Evolutionary conservation across 78 protist species (phyloP), one percentile per base, ranked within the genome.

Genomic region (Guillardia theta): DNA sequence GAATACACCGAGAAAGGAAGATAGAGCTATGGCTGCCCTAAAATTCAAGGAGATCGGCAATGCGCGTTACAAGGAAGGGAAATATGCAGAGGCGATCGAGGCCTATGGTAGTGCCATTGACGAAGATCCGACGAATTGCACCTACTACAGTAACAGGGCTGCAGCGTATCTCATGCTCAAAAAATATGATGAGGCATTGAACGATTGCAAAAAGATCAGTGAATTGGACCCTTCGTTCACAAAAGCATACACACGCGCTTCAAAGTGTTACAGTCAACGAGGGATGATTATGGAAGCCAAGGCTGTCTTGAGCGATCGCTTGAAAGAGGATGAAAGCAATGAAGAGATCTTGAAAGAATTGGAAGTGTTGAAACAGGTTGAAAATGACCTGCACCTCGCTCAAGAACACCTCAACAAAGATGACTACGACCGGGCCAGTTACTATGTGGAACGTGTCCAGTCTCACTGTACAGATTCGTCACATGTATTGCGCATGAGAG

Each of bases 101-200:
- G 53, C 48, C 44, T 80, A 80, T 6, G 37, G 58, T 10, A 12
- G 24, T 46, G 83, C 83, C 41, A 70, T 70, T 18, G 45, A 70
- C 4, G 83, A 12, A 15, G 83, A 33, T 30, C 90, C 90, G 90
- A 21, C 10, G 19, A 30, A 80, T 18, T 4, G 0, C 45, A 80
- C 50, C 1, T 80, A 43, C 37, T 80, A n/a, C 24, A 48, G 90
- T 12, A 80, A 80, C 90, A 39, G 90, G 19, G 39, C 45, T 39
- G 90, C 90, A 24, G 90, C 90, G 21, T 30, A 27, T 19, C 90
- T 80, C 33, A 80, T 80, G 90, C 90, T 80, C 53, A 80, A 44
- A 15, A 80, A 44, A 12, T 80, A n/a, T 44, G 50, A 80, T 30
- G 44, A 44, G 53, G 90, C 90, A 8, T n/a, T 80, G 12, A 30